Conservation (phyloP, 2,329 filamentous ascomycete genomes). For the Colletotrichum tofieldiae region DNA sequence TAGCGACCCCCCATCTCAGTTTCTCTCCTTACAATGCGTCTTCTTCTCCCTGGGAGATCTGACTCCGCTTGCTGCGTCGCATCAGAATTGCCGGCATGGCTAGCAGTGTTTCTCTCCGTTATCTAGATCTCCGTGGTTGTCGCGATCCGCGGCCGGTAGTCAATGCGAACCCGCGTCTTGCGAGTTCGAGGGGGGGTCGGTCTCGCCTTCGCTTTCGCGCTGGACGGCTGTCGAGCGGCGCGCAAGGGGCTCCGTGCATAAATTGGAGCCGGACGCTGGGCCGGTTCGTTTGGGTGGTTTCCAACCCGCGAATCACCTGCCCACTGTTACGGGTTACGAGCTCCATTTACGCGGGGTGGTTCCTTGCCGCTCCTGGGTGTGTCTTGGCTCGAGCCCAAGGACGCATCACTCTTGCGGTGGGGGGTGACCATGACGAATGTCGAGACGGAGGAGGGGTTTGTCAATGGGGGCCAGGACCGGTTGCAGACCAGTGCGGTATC, state of each 20-base stretch:
- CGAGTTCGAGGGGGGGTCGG: neutral
- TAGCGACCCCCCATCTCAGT: slow-evolving; percentile 13
- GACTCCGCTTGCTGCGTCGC: neutral
- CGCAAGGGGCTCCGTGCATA: neutral
- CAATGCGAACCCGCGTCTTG: neutral
- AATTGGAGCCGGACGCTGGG: neutral
- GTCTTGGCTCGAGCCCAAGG: neutral
- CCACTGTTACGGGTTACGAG: neutral
- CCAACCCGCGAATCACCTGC: neutral
- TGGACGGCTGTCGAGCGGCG: neutral
- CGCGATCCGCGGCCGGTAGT: slow-evolving; percentile 3
- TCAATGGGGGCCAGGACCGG: slow-evolving; percentile 12
- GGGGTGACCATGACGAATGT: neutral
- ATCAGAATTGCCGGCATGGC: neutral
- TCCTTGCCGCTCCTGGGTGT: neutral
- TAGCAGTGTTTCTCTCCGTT: neutral
- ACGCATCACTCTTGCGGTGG: slow-evolving; percentile 14
- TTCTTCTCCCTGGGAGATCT: neutral
- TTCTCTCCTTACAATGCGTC: slow-evolving; percentile 1
- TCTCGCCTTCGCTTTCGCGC: slow-evolving; percentile 33
- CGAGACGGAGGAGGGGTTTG: slow-evolving; percentile 16
- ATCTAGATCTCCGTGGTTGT: neutral
- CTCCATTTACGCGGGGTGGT: slow-evolving; percentile 11
- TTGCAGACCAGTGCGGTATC: slow-evolving; percentile 2
- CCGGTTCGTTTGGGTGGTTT: neutral